Conservation (phyloP, 805 yeast species). For the Clavispora phyllophila region DNA sequence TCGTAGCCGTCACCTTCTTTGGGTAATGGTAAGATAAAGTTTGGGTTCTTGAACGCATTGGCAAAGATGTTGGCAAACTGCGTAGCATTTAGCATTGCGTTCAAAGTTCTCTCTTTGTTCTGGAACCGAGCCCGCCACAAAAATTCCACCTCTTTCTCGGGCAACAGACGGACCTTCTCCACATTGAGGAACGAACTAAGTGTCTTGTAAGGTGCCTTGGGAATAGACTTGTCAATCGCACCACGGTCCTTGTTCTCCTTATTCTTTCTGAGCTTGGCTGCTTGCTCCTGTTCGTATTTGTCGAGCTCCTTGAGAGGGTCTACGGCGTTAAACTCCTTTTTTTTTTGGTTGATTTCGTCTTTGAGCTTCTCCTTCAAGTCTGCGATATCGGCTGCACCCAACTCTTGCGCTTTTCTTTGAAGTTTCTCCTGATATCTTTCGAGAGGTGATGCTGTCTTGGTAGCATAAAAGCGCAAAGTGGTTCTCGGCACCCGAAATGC, state of each 20-base stretch:
- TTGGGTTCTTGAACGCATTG: constrained; percentile 69
- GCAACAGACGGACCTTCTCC: constrained; percentile 55
- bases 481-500: neutral
- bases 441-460: neutral
- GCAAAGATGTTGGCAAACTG: constrained; percentile 60
- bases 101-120: constrained; percentile 50
- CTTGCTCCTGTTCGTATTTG: constrained; percentile 42
- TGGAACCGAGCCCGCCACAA: constrained; percentile 89
- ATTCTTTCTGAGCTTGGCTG: constrained; percentile 20
- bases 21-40: constrained; percentile 88
- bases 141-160: constrained; percentile 61
- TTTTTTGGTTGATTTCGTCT: constrained; percentile 52
- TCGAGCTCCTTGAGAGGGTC: constrained; percentile 73
- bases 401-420: constrained; percentile 28
- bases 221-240: constrained; percentile 31
- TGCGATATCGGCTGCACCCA: constrained; percentile 40
- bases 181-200: constrained; percentile 66
- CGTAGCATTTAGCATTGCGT: constrained; percentile 55
- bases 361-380: constrained; percentile 60
- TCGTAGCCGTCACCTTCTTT: constrained; percentile 57
- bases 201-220: constrained; percentile 59
- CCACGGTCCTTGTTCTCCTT: constrained; percentile 28
- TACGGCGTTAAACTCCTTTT: constrained; percentile 51
- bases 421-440: constrained; percentile 28
- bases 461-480: neutral